A percentile compares a stretch with the other conserved stretches of the same genome.
These are phyloP conservation scores for Brassica cretica DNA, from an alignment of 345 rosid genomes.

Conservation along the genomic window DNA sequence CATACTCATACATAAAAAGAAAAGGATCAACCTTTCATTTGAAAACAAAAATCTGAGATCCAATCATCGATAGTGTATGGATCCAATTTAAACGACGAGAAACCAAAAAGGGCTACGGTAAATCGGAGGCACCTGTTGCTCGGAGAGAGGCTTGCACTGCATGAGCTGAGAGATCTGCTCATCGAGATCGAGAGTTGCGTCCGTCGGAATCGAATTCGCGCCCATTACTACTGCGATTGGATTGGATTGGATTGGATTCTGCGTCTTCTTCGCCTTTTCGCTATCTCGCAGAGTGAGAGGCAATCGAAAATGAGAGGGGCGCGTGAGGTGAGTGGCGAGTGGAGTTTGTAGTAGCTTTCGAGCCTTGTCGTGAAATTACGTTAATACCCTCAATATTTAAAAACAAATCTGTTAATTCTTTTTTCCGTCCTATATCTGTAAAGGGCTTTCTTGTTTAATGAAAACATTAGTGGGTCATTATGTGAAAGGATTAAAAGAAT, in stretches of 20 bases:
- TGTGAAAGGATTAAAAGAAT: background rate
- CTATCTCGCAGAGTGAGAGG: conserved; percentile 32
- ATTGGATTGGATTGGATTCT: conserved; percentile 30
- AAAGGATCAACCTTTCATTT: background rate
- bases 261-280: conserved; percentile 31
- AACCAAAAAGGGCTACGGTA: background rate
- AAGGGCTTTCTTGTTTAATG: background rate
- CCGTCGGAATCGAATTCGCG: conserved; percentile 53
- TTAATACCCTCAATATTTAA: background rate
- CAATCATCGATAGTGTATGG: conserved; percentile 10
- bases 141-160: conserved; percentile 93
- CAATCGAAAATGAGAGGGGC: conserved; percentile 34
- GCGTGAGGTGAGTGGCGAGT: conserved; percentile 42
- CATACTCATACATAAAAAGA: background rate
- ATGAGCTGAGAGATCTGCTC: conserved; percentile 17
- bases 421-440: background rate
- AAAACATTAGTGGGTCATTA: background rate
- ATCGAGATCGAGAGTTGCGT: conserved; percentile 36
- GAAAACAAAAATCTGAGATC: conserved; percentile 26
- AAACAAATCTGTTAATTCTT: background rate
- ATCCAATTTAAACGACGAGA: background rate
- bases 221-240: background rate
- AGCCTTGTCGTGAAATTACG: background rate
- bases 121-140: conserved; percentile 53
- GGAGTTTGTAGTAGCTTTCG: conserved; percentile 32